Evolutionary conservation across 148 eudicot species (phyloP).

Genomic region (Linanthus parryae): DNA sequence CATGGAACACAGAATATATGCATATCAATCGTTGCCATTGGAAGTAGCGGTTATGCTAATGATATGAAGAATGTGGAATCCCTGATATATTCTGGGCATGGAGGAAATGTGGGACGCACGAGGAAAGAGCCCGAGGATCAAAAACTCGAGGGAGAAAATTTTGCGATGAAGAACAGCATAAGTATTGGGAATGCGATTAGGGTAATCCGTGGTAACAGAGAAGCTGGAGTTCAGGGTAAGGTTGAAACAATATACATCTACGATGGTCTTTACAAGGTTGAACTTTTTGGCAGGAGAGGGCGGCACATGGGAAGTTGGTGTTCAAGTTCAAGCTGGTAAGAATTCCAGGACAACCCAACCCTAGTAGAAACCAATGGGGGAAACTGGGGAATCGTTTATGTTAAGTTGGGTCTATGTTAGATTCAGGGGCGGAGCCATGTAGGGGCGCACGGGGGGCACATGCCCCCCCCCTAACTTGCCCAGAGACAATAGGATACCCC

Average conservation of each 20-base stretch:
- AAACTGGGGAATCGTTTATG: too few relatives aligned
- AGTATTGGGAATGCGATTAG: not conserved
- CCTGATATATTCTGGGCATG: conserved; percentile 7
- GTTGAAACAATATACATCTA: conserved; percentile 45
- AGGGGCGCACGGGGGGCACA: too few relatives aligned
- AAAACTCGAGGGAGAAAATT: not conserved
- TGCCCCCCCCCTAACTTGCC: too few relatives aligned
- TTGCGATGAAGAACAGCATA: conserved; percentile 4
- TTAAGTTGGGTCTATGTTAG: too few relatives aligned
- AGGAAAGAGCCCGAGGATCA: conserved; percentile 2
- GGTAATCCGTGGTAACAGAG: not conserved
- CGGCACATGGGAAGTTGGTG: conserved; percentile 47
- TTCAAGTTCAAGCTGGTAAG: conserved; percentile 64
- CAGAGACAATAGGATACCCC: too few relatives aligned
- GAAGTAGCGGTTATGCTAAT: conserved; percentile 9
- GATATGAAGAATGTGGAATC: not conserved
- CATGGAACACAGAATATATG: conserved; percentile 8
- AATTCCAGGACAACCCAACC: conserved; percentile 59
- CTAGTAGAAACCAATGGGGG: too few relatives aligned
- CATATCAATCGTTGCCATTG: not conserved
- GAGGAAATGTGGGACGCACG: not conserved
- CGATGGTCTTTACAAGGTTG: conserved; percentile 67
- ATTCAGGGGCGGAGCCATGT: too few relatives aligned
- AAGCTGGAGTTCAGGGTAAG: too few relatives aligned
- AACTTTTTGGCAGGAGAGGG: conserved; percentile 35